Evolutionary conservation across 495 filamentous ascomycete species (phyloP).

Genomic region (Chaetomium fimeti): DNA sequence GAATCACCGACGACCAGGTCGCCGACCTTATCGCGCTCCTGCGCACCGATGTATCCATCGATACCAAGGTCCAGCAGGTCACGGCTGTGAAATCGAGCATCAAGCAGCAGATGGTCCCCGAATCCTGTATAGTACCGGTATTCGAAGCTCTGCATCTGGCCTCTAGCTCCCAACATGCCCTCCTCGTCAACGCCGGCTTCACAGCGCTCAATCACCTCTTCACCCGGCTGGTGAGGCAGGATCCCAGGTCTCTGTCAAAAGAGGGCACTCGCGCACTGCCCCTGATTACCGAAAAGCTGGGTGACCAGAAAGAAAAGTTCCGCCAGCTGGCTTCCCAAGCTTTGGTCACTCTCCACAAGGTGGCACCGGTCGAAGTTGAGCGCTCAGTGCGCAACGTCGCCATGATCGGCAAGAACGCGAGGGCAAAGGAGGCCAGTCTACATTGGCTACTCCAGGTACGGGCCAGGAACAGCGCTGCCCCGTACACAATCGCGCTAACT

Average conservation of each 20-base stretch:
- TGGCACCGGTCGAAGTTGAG: conserved; percentile 69
- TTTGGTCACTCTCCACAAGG: conserved; percentile 70
- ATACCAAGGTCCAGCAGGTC: conserved; percentile 67
- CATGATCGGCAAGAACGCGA: conserved; percentile 73
- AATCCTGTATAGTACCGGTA: conserved; percentile 64
- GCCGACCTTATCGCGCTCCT: conserved; percentile 63
- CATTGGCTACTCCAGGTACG: conserved; percentile 73
- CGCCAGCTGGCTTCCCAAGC: conserved; percentile 67
- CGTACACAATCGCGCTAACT: conserved; percentile 20
- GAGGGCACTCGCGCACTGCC: conserved; percentile 66
- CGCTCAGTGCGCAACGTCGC: conserved; percentile 72
- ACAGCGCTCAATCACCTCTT: conserved; percentile 81
- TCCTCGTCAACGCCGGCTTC: conserved; percentile 71
- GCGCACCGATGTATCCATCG: conserved; percentile 66
- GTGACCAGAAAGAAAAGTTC: conserved; percentile 82
- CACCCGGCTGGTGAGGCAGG: conserved; percentile 78
- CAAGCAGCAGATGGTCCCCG: conserved; percentile 83
- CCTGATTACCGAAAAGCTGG: conserved; percentile 77
- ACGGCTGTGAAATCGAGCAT: conserved; percentile 77
- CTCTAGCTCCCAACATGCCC: conserved; percentile 66
- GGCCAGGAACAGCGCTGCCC: conserved; percentile 9
- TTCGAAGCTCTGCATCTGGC: conserved; percentile 71
- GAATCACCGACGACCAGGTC: conserved; percentile 62
- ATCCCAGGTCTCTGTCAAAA: conserved; percentile 65
- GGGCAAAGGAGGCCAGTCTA: conserved; percentile 78